A percentile compares a stretch with the other conserved stretches of the same genome.
These are phyloP conservation scores for Furcasterigmium furcatum DNA, from an alignment of 2,329 filamentous ascomycete species.

Conservation along the genomic window DNA sequence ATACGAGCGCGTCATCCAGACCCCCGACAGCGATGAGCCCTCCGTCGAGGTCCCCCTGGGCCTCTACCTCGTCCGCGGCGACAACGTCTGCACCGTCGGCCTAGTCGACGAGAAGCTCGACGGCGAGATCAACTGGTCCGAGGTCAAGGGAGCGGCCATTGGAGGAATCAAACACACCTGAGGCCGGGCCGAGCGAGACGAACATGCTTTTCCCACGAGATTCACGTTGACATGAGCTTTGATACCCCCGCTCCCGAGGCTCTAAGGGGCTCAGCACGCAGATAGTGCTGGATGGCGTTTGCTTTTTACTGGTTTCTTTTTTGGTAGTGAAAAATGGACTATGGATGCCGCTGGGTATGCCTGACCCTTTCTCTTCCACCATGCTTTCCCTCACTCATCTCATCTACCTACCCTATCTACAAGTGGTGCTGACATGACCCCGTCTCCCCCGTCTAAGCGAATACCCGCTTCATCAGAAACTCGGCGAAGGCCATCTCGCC, in stretches of 20 bases:
- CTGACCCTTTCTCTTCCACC: constrained; percentile 6
- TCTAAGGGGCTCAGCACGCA: not conserved
- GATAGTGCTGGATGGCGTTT: constrained; percentile 7
- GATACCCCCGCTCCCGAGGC: not conserved
- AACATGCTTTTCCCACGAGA: constrained; percentile 1
- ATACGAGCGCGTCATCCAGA: constrained; percentile 85
- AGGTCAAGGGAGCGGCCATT: constrained; percentile 82
- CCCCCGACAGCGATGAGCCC: constrained; percentile 76
- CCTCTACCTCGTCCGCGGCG: constrained; percentile 87
- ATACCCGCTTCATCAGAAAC: constrained; percentile 63
- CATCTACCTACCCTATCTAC: constrained; percentile 6
- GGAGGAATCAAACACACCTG: constrained; percentile 77
- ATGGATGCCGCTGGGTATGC: constrained; percentile 13
- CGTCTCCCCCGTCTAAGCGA: constrained; percentile 36
- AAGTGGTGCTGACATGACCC: not conserved
- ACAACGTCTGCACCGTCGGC: constrained; percentile 90
- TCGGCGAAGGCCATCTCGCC: constrained; percentile 65
- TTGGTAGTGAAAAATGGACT: constrained; percentile 15
- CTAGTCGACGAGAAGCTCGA: constrained; percentile 88
- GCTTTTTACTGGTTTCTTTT: constrained; percentile 7
- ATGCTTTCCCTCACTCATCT: constrained; percentile 1
- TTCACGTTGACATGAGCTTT: constrained; percentile 7
- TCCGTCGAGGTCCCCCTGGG: constrained; percentile 81
- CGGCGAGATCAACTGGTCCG: constrained; percentile 84
- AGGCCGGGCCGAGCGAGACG: constrained; percentile 1